Evolutionary conservation across 441 rosid species (phyloP), one percentile per base, ranked within the genome.

Genomic region (Macaranga tanarius): DNA sequence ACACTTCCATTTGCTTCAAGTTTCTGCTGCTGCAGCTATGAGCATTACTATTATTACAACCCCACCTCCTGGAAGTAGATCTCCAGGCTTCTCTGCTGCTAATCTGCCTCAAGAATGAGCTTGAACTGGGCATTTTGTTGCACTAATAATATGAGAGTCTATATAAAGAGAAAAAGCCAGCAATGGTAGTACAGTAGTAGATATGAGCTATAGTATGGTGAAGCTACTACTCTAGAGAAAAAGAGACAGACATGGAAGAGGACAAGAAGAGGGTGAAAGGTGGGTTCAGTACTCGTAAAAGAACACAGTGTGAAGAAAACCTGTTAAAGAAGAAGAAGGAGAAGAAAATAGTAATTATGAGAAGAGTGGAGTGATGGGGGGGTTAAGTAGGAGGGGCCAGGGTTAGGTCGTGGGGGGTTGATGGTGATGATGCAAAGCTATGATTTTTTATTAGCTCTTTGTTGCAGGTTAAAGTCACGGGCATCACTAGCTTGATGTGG

Each of bases 1-100:
- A 72, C 73, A 90, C 95, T 68, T 88, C 95, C 97, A 90, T 91
- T 52, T 87, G 84, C 45, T 73, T 79, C n/a, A 75, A 52, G 51
- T 58, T 58, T 58, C 76, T 56, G 15, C 19, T 12, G 10, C 40
- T 25, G n/a, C 63, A 77, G 82, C 78, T 69, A 51, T 34, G 38
- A 34, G 1, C 6, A 34, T 34, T 34, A 34, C 74, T 23, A 28
- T 65, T 71, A 26, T 73, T 74, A 10, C 74, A 73, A 1, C 72
- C 75, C 92, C 92, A 88, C 81, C 88, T 79, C 74, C 55, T 80
- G 1, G 93, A 89, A 50, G 83, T 72, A 13, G 91, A 86, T 71
- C 79, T 84, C 86, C 89, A 82, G 26, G 76, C 77, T 68, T 86
- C 93, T 79, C 79, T 86, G 31, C 84, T 83, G 70, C 93, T 87